Evolutionary conservation across 495 filamentous ascomycete species (phyloP).

Genomic region (Collariella sp.): DNA sequence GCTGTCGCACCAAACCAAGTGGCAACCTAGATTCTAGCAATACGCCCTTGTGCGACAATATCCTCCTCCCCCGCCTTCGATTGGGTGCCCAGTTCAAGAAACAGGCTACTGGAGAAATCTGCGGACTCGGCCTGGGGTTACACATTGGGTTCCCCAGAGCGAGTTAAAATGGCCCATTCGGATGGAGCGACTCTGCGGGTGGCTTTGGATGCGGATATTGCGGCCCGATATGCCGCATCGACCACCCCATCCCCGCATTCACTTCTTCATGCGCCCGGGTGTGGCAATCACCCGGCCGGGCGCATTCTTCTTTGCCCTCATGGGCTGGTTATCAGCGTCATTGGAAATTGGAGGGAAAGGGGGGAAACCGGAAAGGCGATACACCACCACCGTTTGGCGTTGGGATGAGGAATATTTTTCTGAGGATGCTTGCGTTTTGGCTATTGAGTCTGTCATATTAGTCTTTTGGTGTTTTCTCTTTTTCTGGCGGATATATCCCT

Average conservation of each 20-base stretch:
- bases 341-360: not conserved
- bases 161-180: slow-evolving; percentile 1
- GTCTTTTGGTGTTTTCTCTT: not conserved
- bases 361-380: not conserved
- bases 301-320: not conserved
- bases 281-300: slow-evolving; percentile 6
- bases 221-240: slow-evolving; percentile 6
- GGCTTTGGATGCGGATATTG: slow-evolving; percentile 6
- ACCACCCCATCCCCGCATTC: slow-evolving; percentile 12
- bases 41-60: too few relatives aligned
- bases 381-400: slow-evolving; percentile 9
- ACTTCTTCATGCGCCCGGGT: slow-evolving; percentile 9
- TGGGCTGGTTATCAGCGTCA: not conserved
- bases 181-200: slow-evolving; percentile 5
- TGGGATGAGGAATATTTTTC: slow-evolving; percentile 1
- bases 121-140: slow-evolving; percentile 4
- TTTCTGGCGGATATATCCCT: slow-evolving; percentile 14
- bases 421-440: not conserved
- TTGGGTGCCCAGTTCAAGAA: not conserved
- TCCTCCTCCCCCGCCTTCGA: too few relatives aligned
- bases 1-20: too few relatives aligned
- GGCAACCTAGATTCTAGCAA: too few relatives aligned
- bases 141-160: slow-evolving; percentile 2
- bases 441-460: not conserved
- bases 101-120: not conserved